Conservation (phyloP, 768 basidiomycete species). For the Tubosaeta sp. region DNA sequence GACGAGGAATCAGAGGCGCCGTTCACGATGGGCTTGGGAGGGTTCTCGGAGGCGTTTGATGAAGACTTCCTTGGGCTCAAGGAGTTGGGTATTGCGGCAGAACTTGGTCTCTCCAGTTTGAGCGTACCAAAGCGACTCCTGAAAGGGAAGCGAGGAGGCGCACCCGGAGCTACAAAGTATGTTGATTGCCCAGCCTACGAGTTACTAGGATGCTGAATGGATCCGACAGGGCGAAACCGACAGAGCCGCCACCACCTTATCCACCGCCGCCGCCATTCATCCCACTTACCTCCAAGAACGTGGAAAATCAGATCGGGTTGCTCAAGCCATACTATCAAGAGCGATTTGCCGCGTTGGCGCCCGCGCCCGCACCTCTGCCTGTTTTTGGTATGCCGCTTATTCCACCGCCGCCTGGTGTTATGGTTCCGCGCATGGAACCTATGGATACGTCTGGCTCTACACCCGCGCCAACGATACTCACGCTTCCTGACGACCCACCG, state of each 20-base stretch:
- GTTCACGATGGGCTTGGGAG: conserved; percentile 65
- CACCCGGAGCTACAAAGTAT: conserved; percentile 43
- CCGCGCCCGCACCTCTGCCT: conserved; percentile 19
- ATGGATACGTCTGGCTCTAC: not conserved
- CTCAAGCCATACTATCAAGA: conserved; percentile 70
- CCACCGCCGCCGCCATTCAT: conserved; percentile 82
- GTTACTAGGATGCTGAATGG: conserved; percentile 1
- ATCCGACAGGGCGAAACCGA: conserved; percentile 50
- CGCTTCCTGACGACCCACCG: conserved; percentile 64
- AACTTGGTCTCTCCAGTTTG: conserved; percentile 74
- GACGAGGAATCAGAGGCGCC: conserved; percentile 65
- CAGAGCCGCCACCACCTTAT: conserved; percentile 76
- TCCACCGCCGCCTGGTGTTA: conserved; percentile 7
- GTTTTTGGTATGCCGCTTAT: conserved; percentile 15
- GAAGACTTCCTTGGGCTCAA: conserved; percentile 91
- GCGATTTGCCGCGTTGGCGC: conserved; percentile 46
- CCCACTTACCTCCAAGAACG: conserved; percentile 57
- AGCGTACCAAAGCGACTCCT: conserved; percentile 75
- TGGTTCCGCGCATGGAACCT: not conserved
- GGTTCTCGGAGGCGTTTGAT: conserved; percentile 82
- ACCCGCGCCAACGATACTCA: conserved; percentile 20
- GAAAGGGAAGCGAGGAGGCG: conserved; percentile 52
- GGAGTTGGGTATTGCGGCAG: conserved; percentile 83
- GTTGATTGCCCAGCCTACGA: conserved; percentile 25
- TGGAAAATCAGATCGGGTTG: conserved; percentile 81